phyloP scores from a whole-genome alignment of 306 rosid genomes.

The Prunus campanulata region DNA sequence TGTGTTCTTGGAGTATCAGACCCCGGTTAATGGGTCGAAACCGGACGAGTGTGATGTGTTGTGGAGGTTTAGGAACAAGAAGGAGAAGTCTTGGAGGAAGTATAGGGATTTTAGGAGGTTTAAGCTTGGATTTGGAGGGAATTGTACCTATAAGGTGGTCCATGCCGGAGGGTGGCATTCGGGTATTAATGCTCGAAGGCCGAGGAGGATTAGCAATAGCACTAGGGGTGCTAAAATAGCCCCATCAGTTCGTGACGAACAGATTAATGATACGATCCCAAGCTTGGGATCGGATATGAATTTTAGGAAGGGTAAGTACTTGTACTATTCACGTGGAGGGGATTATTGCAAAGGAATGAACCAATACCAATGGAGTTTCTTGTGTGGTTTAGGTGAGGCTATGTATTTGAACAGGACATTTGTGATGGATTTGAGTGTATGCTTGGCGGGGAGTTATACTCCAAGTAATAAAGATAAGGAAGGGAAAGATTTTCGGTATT shows the following conservation, averaged over 20 bases:
- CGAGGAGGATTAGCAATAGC: slow-evolving; percentile 22
- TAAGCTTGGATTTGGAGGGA: slow-evolving; percentile 41
- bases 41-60: slow-evolving; percentile 80
- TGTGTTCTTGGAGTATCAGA: slow-evolving; percentile 68
- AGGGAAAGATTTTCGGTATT: slow-evolving; percentile 91
- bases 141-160: slow-evolving; percentile 67
- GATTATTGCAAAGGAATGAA: slow-evolving; percentile 99
- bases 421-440: slow-evolving; percentile 91
- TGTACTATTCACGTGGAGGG: slow-evolving; percentile 96
- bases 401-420: slow-evolving; percentile 89
- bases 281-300: slow-evolving; percentile 67
- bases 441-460: slow-evolving; percentile 67
- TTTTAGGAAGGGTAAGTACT: slow-evolving; percentile 80
- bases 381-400: slow-evolving; percentile 98
- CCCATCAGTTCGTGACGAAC: slow-evolving; percentile 52
- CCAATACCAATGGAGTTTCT: slow-evolving; percentile 90
- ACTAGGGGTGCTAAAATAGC: slow-evolving; percentile 12
- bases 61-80: slow-evolving; percentile 88
- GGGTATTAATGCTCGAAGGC: slow-evolving; percentile 70
- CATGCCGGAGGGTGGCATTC: slow-evolving; percentile 90
- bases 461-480: slow-evolving; percentile 77
- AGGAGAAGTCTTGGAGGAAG: slow-evolving; percentile 93
- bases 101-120: slow-evolving; percentile 93
- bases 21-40: slow-evolving; percentile 66
- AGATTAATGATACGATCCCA: slow-evolving; percentile 92